Evolutionary conservation across 768 basidiomycete species (phyloP).

Genomic region (Amanita jacksonii): DNA sequence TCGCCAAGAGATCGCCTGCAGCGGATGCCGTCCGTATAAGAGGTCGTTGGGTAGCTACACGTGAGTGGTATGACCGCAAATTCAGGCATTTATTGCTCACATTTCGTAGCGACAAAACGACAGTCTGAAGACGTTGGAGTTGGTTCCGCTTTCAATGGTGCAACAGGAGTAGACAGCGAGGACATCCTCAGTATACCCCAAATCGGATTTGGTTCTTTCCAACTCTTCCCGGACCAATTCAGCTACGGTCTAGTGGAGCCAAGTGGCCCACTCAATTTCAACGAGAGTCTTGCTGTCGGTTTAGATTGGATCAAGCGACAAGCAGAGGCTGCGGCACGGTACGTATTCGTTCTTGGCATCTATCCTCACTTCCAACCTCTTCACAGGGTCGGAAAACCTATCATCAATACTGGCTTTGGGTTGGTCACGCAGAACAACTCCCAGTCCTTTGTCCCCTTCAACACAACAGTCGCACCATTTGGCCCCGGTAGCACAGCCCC

Average conservation of each 20-base stretch:
- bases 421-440: slow-evolving; percentile 49
- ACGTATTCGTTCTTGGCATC: slow-evolving; percentile 11
- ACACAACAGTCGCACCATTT: slow-evolving; percentile 35
- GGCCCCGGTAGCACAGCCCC: slow-evolving; percentile 8
- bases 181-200: slow-evolving; percentile 50
- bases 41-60: slow-evolving; percentile 50
- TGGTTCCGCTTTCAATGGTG: slow-evolving; percentile 50
- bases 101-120: slow-evolving; percentile 32
- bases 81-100: slow-evolving; percentile 8
- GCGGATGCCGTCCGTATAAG: slow-evolving; percentile 39
- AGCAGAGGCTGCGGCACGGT: slow-evolving; percentile 34
- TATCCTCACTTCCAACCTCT: slow-evolving; percentile 2
- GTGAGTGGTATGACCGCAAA: slow-evolving; percentile 21
- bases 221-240: slow-evolving; percentile 62
- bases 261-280: slow-evolving; percentile 38
- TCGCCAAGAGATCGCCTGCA: slow-evolving; percentile 19
- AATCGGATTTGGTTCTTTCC: slow-evolving; percentile 52
- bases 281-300: slow-evolving; percentile 42
- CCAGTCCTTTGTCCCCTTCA: slow-evolving; percentile 53
- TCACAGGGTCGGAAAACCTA: slow-evolving; percentile 48
- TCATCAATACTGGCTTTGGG: slow-evolving; percentile 46
- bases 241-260: slow-evolving; percentile 35
- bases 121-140: slow-evolving; percentile 29
- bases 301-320: slow-evolving; percentile 47
- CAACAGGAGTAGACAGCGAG: slow-evolving; percentile 57